A percentile compares a stretch with the other conserved stretches of the same genome.
Conservation (phyloP, 2,329 filamentous ascomycete species). For the Fusarium mexicanum region DNA sequence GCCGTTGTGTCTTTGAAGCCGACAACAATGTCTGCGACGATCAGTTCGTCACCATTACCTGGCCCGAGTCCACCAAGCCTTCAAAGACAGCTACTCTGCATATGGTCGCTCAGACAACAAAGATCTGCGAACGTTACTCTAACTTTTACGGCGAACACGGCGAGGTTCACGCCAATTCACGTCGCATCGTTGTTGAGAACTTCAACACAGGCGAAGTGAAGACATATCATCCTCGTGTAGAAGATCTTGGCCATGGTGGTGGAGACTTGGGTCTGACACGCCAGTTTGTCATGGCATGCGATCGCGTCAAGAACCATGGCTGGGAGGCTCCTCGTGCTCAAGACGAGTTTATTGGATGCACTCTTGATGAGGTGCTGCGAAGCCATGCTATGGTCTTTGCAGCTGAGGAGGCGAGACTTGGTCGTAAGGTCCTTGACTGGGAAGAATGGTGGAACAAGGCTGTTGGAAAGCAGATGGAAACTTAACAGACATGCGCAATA, state of each 20-base stretch:
- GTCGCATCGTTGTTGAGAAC: constrained; percentile 77
- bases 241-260: constrained; percentile 53
- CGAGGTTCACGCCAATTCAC: constrained; percentile 86
- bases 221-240: constrained; percentile 46
- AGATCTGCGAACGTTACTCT: constrained; percentile 86
- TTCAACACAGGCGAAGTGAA: constrained; percentile 50
- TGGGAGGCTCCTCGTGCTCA: constrained; percentile 78
- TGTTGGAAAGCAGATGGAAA: constrained; percentile 39
- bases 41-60: constrained; percentile 86
- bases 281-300: constrained; percentile 85
- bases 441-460: constrained; percentile 73
- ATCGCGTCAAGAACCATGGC: constrained; percentile 77
- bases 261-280: constrained; percentile 69
- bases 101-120: constrained; percentile 91
- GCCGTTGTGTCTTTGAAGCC: constrained; percentile 92
- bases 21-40: constrained; percentile 96
- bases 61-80: constrained; percentile 75
- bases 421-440: constrained; percentile 79
- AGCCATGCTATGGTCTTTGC: constrained; percentile 95
- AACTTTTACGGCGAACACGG: constrained; percentile 87
- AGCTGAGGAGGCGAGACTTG: constrained; percentile 83
- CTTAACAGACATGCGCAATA: not conserved
- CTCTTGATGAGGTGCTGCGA: constrained; percentile 84
- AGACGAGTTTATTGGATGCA: constrained; percentile 79
- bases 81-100: constrained; percentile 91